Evolutionary conservation across 179 eudicot species (phyloP), one percentile per base, ranked within the genome.

Genomic region (Corrigiola litoralis): DNA sequence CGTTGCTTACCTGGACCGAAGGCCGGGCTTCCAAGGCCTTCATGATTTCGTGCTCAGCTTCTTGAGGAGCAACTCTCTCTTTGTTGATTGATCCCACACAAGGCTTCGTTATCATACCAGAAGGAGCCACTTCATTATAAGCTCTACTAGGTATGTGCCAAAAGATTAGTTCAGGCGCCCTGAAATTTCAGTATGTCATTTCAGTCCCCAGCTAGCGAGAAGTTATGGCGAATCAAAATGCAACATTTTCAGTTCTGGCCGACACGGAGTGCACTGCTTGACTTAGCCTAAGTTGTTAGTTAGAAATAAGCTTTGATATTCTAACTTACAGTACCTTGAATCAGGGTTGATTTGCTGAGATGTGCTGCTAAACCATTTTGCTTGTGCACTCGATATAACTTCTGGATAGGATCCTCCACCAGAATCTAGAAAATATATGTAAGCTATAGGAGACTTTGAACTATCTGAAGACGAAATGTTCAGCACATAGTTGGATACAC

Each of bases 391-490:
- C 18, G 98, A 92, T 65, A 92, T 77, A 45, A 89, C 89, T 80
- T 92, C 86, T 1, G 98, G 96, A 59, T 92, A 89, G 32, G 92
- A 78, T 21, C 98, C 98, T 38, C 98, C 98, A 48, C 98, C 98
- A 17, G 98, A 92, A 79, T 92, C 98, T n/a, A 92, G 66, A 57
- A 92, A 89, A 80, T 92, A 92, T 76, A 89, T 57, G 58, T 79
- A 85, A 5, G 80, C 85, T 61, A 82, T 74, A 1, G 88, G 78
- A 13, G 70, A 65, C 45, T 78, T 46, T 24, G 84, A 58, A 59
- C 76, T 67, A 10, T 66, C 49, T 24, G 84, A 67, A 2, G 96
- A 89, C 40, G 84, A 75, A 45, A 92, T 67, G 65, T 75, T 74
- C 34, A 85, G 72, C 49, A 82, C 87, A 66, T 87, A 92, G 61